Percentiles rank a stretch among this genome's conserved stretches.
phyloP scores from a whole-genome alignment of 2,329 filamentous ascomycete genomes.

The Diaporthe amygdali region DNA sequence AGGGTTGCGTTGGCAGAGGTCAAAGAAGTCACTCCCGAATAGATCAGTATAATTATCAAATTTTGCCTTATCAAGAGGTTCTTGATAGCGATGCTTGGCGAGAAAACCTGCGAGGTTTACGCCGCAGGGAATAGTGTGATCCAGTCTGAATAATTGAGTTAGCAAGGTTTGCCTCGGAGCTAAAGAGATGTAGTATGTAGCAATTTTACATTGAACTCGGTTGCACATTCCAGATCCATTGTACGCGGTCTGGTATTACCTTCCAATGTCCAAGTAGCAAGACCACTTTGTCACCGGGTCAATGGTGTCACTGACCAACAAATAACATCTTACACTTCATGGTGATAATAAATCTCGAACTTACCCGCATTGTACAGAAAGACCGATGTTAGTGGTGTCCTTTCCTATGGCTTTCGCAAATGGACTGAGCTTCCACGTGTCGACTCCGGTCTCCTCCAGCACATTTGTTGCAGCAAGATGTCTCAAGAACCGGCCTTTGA shows the following conservation, averaged over 20 bases:
- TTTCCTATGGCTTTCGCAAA: conserved; percentile 38
- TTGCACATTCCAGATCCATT: neutral
- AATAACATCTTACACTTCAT: neutral
- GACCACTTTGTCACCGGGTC: neutral
- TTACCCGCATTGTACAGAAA: neutral
- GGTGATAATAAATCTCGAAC: neutral
- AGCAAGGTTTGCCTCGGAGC: neutral
- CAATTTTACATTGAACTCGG: neutral
- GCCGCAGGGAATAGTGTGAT: neutral
- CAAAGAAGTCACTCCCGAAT: conserved; percentile 38
- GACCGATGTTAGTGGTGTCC: conserved; percentile 6
- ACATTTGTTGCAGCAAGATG: conserved; percentile 36
- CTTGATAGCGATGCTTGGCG: conserved; percentile 37
- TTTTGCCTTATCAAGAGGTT: conserved; percentile 32
- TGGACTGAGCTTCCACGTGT: conserved; percentile 36
- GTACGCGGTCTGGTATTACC: neutral
- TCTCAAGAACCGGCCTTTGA: conserved; percentile 34
- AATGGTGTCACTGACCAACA: neutral
- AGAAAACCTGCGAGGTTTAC: conserved; percentile 36
- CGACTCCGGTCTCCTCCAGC: conserved; percentile 34
- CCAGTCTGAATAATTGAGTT: neutral
- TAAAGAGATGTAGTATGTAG: neutral
- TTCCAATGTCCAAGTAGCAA: too few relatives aligned
- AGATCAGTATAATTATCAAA: conserved; percentile 30
- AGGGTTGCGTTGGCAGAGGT: conserved; percentile 35